Evolutionary conservation across 805 yeast genomes (phyloP), one percentile per base, ranked within the genome.

Genomic region (Kluyveromyces siamensis): DNA sequence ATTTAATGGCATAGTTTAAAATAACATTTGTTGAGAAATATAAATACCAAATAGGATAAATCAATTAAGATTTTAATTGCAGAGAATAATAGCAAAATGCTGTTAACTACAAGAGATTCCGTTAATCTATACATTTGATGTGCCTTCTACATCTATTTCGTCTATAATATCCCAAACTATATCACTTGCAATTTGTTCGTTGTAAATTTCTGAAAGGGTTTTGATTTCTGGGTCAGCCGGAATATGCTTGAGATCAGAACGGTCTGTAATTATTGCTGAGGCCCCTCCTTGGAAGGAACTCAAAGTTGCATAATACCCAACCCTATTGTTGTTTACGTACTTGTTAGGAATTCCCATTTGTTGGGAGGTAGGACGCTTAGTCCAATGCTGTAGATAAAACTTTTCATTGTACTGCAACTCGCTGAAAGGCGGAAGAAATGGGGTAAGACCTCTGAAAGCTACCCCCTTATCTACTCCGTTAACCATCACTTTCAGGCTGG

Each of bases 281-380:
- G 76, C 69, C 0, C 98, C 98, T 2, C 84, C 84, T 54, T 79
- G 80, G 61, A 79, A 93, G 25, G 84, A 85, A 48, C 96, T 85
- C 35, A 87, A 73, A 70, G 89, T 87, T 1, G 99, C 98, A 66
- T 82, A 93, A 62, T 93, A 93, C 0, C 98, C 99, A 48, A 88
- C 67, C 40, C 79, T 70, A 0, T 96, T 96, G 61, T 93, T 96
- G 62, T 93, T 95, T 13, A 57, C 78, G 59, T 69, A 53, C 66
- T 70, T 65, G 48, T 65, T 67, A 40, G 63, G 56, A 30, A 65
- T 47, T 36, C 35, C 46, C 7, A 37, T 40, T 16, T 18, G 44
- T 35, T 33, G 40, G 17, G 35, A 37, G 37, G 42, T 35, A 30
- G 58, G 52, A 40, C 65, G 63, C 48, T 59, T 56, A 43, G 59